Evolutionary conservation across 2,329 filamentous ascomycete genomes (phyloP), one percentile per base, ranked within the genome.

Genomic region (Hypocreales sp.): DNA sequence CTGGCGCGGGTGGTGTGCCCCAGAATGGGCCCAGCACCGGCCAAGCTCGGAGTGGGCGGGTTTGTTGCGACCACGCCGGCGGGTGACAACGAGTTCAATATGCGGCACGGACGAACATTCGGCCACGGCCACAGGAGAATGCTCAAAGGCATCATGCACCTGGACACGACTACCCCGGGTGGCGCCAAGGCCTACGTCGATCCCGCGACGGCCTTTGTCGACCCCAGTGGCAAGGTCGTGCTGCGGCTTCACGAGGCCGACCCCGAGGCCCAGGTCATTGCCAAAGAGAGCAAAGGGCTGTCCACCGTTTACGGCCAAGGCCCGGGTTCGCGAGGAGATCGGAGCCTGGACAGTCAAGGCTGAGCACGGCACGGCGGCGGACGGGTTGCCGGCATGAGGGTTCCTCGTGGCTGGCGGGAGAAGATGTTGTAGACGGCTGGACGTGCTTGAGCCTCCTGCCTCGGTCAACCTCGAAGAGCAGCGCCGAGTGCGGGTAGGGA

Each of bases 161-260:
- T 69, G 21, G 62, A 72, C 33, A 58, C 61, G 4, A 46, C 47
- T 7, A 51, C 58, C 3, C 39, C 38, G 17, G 70, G 70, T 31
- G 70, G 70, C 20, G 50, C 58, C 34, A 74, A 73, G 54, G 37
- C 63, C 6, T 70, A 60, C 41, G 55, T 68, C 21, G 53, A 60
- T 29, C 50, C 63, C 4, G 35, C 45, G 14, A 48, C 45, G 8
- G 62, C 61, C 20, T 51, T 44, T 32, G 42, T 67, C 25, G 58
- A 66, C 40, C 56, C 66, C 2, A 53, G 48, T 7, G 22, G 22
- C 14, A 24, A 11, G 22, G 22, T 24, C 12, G 22, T 24, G n/a
- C 33, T 72, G 22, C 43, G 44, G 12, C 44, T 67, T n/a, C 42
- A 41, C 11, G 58, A 61, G 25, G 46, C 56, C 1, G 32, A 44